These are phyloP conservation scores for Diaporthe citriasiana DNA, from an alignment of 2,329 filamentous ascomycete genomes.

Conservation along the genomic window DNA sequence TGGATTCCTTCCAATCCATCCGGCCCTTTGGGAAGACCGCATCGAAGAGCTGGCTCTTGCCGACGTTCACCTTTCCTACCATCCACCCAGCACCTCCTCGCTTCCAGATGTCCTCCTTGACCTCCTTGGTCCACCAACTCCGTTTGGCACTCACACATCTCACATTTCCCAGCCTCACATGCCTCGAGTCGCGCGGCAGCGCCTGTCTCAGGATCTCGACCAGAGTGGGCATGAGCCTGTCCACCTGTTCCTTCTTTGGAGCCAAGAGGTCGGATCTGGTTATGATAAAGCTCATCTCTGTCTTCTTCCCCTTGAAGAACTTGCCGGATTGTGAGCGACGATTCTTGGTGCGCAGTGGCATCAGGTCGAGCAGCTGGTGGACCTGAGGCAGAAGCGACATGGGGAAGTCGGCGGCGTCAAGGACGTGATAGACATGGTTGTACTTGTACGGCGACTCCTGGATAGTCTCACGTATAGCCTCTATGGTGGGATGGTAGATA, in stretches of 20 bases:
- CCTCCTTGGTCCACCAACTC: conserved; percentile 89
- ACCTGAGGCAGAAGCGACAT: conserved; percentile 90
- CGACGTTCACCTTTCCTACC: conserved; percentile 98
- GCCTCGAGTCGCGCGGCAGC: conserved; percentile 75
- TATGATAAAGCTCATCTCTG: conserved; percentile 90
- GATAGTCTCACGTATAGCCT: conserved; percentile 86
- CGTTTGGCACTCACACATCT: conserved; percentile 87
- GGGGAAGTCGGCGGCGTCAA: conserved; percentile 97
- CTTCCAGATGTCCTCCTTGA: conserved; percentile 89
- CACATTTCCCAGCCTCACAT: conserved; percentile 89
- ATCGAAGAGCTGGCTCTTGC: conserved; percentile 93
- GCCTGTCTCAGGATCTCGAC: conserved; percentile 82
- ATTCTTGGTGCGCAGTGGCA: conserved; percentile 83
- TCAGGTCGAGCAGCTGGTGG: conserved; percentile 76
- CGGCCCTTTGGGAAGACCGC: conserved; percentile 85
- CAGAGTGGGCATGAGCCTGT: conserved; percentile 88
- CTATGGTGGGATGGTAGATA: conserved; percentile 85
- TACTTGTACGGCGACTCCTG: conserved; percentile 89
- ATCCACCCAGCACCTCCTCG: conserved; percentile 93
- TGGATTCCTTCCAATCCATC: conserved; percentile 57
- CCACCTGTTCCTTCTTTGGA: conserved; percentile 85
- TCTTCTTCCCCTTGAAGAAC: conserved; percentile 77
- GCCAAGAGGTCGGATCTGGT: conserved; percentile 90
- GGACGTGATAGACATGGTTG: conserved; percentile 95
- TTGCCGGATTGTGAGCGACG: conserved; percentile 78